Percentiles rank a stretch among this genome's conserved stretches.
phyloP scores from a whole-genome alignment of 306 rosid species.

The Dicorynia guianensis region DNA sequence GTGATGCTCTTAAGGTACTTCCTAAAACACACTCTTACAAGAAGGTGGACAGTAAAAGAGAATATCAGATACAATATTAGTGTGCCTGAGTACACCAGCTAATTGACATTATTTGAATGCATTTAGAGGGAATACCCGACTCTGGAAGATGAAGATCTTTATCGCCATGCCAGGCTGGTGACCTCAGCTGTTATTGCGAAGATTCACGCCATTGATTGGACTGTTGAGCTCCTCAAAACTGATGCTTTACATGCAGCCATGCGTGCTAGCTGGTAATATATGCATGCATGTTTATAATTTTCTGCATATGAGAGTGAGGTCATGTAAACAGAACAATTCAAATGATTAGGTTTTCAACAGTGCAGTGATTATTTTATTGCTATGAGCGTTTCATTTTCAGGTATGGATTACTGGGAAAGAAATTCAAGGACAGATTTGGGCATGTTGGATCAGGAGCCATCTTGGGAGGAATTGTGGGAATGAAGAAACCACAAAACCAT shows the following conservation, averaged over 20 bases:
- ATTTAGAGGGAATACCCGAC: neutral
- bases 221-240: conserved; percentile 50
- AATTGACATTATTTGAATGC: too few relatives aligned
- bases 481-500: conserved; percentile 32
- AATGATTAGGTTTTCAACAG: too few relatives aligned
- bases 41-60: too few relatives aligned
- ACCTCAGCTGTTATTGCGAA: conserved; percentile 47
- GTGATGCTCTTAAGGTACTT: conserved; percentile 44
- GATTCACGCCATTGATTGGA: conserved; percentile 51
- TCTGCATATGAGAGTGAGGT: too few relatives aligned
- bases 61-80: too few relatives aligned
- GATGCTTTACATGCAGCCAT: conserved; percentile 37
- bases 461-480: conserved; percentile 40
- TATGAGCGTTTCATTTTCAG: conserved; percentile 2
- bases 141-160: conserved; percentile 37
- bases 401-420: conserved; percentile 50
- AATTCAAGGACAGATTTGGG: conserved; percentile 46
- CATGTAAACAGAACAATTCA: too few relatives aligned
- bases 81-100: too few relatives aligned
- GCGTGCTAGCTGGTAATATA: conserved; percentile 43
- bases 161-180: conserved; percentile 43
- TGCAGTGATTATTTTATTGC: too few relatives aligned
- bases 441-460: conserved; percentile 32
- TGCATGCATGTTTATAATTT: neutral
- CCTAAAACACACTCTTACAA: too few relatives aligned